phyloP scores from a whole-genome alignment of 352 stramenopile genomes.

The Phytophthora lateralis region DNA sequence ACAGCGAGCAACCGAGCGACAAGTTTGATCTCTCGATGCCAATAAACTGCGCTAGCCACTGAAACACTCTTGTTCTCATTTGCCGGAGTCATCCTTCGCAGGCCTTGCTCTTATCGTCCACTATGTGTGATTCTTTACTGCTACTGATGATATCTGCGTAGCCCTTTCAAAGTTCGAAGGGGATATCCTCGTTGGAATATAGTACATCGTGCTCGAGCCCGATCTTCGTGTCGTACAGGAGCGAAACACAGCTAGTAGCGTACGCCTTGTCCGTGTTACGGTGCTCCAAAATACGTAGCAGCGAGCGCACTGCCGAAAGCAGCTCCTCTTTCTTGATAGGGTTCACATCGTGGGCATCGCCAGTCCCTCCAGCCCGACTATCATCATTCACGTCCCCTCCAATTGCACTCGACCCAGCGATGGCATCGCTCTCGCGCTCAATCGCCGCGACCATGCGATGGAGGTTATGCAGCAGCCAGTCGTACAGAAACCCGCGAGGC shows the following conservation, averaged over 20 bases:
- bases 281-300: slow-evolving; percentile 76
- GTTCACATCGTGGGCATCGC: slow-evolving; percentile 81
- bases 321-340: slow-evolving; percentile 85
- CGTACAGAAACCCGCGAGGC: slow-evolving; percentile 79
- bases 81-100: slow-evolving; percentile 17
- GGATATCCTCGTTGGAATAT: slow-evolving; percentile 80
- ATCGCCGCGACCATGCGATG: slow-evolving; percentile 81
- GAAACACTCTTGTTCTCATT: slow-evolving; percentile 11
- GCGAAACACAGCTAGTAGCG: slow-evolving; percentile 66
- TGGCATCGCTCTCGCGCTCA: slow-evolving; percentile 54
- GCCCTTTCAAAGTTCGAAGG: slow-evolving; percentile 73
- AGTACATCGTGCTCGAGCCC: slow-evolving; percentile 80
- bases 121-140: slow-evolving; percentile 23
- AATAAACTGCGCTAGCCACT: slow-evolving; percentile 28
- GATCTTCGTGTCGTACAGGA: slow-evolving; percentile 87
- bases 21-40: not conserved
- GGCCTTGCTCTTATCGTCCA: slow-evolving; percentile 11
- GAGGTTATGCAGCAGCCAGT: slow-evolving; percentile 88
- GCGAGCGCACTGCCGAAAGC: slow-evolving; percentile 69
- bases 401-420: slow-evolving; percentile 23
- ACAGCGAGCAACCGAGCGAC: not conserved
- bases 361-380: slow-evolving; percentile 29
- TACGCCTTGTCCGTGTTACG: slow-evolving; percentile 67
- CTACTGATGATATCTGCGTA: slow-evolving; percentile 24
- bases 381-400: slow-evolving; percentile 37